Percentiles rank a stretch among this genome's conserved stretches.
These are phyloP conservation scores for Chrysanthemum seticuspe DNA, from an alignment of 129 eudicot genomes.

Conservation along the genomic window DNA sequence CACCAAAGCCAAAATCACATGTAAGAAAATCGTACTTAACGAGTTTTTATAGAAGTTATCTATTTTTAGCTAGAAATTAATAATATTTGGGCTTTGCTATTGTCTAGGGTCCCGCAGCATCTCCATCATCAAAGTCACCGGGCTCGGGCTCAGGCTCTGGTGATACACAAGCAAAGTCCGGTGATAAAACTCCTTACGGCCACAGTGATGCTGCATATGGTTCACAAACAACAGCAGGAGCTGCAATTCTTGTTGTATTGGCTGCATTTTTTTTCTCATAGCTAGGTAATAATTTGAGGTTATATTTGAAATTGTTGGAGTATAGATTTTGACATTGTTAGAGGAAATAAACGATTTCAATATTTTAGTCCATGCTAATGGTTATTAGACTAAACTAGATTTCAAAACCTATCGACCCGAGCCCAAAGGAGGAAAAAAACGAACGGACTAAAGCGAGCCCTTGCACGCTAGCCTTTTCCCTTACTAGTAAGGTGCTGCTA, in stretches of 20 bases:
- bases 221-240: not conserved
- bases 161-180: constrained; percentile 19
- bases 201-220: constrained; percentile 4
- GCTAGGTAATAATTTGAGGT: not conserved
- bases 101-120: constrained; percentile 31
- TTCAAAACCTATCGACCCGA: too few species aligned
- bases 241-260: not conserved
- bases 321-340: constrained; percentile 5
- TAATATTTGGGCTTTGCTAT: constrained; percentile 10
- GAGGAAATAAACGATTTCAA: constrained; percentile 6
- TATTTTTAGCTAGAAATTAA: not conserved
- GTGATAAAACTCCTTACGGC: constrained; percentile 7
- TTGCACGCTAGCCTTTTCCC: too few species aligned
- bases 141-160: not conserved
- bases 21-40: constrained; percentile 18
- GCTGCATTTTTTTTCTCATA: constrained; percentile 1
- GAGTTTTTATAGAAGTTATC: not conserved
- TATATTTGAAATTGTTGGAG: not conserved
- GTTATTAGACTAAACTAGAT: too few species aligned
- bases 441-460: too few species aligned
- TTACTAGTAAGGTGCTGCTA: too few species aligned
- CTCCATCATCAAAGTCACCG: constrained; percentile 26
- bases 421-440: too few species aligned
- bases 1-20: constrained; percentile 20
- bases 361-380: not conserved